These are phyloP conservation scores for Orbilia ellipsospora DNA, from an alignment of 2,329 filamentous ascomycete genomes.

Conservation along the genomic window DNA sequence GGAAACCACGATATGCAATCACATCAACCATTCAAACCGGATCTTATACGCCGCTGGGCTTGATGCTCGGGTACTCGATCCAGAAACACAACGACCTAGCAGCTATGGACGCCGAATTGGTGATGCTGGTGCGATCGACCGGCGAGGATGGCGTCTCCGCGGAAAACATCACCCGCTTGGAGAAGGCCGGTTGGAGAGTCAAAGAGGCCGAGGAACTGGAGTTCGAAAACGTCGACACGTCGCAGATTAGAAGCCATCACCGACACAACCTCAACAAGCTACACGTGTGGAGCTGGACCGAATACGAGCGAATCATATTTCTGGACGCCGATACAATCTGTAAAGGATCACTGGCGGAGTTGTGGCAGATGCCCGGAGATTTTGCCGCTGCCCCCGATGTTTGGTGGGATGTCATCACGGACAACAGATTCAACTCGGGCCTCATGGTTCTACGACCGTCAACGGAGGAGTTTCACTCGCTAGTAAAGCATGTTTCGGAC, in stretches of 20 bases:
- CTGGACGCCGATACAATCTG: conserved; percentile 60
- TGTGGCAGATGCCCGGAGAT: conserved; percentile 59
- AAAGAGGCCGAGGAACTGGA: conserved; percentile 58
- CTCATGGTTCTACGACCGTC: conserved; percentile 59
- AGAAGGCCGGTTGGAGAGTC: conserved; percentile 59
- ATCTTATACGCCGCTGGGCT: conserved; percentile 58
- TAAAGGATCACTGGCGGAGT: conserved; percentile 58
- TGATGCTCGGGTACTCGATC: conserved; percentile 60
- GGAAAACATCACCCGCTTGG: conserved; percentile 58
- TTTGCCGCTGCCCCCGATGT: conserved; percentile 60
- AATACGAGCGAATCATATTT: conserved; percentile 60
- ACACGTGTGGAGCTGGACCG: conserved; percentile 60
- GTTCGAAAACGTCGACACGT: conserved; percentile 59
- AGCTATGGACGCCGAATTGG: conserved; percentile 59
- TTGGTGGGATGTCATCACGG: conserved; percentile 59
- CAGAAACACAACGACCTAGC: conserved; percentile 59
- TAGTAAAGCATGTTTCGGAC: conserved; percentile 59
- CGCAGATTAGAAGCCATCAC: conserved; percentile 58
- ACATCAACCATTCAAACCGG: conserved; percentile 58
- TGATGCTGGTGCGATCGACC: conserved; percentile 58
- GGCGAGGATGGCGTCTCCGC: conserved; percentile 57
- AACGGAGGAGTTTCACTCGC: conserved; percentile 58
- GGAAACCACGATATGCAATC: conserved; percentile 59
- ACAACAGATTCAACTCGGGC: conserved; percentile 60
- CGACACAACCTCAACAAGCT: conserved; percentile 60